Evolutionary conservation across 169 alveolate genomes (phyloP).

Genomic region (Plasmodium fragile): DNA sequence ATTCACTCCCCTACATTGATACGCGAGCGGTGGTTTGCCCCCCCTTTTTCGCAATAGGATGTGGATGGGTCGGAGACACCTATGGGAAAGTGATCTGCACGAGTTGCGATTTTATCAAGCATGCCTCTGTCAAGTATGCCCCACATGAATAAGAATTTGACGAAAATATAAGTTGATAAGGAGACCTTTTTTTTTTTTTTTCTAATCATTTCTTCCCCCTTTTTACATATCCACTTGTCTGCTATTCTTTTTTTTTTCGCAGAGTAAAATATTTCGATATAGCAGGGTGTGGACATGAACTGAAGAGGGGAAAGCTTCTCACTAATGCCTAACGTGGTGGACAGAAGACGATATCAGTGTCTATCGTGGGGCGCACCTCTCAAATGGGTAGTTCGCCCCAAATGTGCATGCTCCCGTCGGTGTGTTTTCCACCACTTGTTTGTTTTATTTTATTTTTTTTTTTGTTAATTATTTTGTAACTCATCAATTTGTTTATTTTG

Average conservation of each 20-base stretch:
- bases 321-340: background rate
- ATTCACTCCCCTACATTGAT: background rate
- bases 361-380: background rate
- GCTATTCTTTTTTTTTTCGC: background rate
- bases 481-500: conserved; percentile 2
- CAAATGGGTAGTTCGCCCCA: background rate
- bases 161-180: background rate
- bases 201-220: background rate
- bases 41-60: conserved; percentile 25
- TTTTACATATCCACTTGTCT: background rate
- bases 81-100: conserved; percentile 60
- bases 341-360: background rate
- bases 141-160: background rate
- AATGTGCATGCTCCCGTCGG: background rate
- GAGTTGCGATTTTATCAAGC: conserved; percentile 47
- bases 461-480: conserved; percentile 9
- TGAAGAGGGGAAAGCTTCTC: conserved; percentile 17
- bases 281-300: conserved; percentile 51
- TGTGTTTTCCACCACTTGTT: background rate
- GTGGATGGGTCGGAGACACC: conserved; percentile 69
- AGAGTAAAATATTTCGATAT: conserved; percentile 66
- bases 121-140: conserved; percentile 50
- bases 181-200: background rate
- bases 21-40: background rate
- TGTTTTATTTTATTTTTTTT: background rate